A percentile compares a stretch with the other conserved stretches of the same genome.
These are phyloP conservation scores for Chlamydomonas sphaeroides DNA, from an alignment of 139 green algal species.

Conservation along the genomic window DNA sequence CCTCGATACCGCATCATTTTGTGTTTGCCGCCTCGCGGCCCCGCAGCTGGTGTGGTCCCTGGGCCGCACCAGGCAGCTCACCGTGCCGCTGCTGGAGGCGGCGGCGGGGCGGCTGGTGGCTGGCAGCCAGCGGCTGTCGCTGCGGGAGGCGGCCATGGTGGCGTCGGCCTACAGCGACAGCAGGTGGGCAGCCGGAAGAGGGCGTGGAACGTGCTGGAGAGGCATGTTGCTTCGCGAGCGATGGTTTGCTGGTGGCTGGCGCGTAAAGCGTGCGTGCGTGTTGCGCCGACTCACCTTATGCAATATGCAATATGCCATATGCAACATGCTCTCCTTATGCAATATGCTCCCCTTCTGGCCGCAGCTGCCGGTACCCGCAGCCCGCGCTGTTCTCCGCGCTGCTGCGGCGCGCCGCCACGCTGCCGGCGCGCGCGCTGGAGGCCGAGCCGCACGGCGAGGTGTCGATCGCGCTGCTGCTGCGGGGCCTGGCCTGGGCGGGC, in stretches of 20 bases:
- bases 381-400: conserved; percentile 6
- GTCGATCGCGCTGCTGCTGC: conserved; percentile 23
- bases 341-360: not conserved
- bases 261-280: no score
- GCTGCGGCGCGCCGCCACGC: not conserved
- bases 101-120: not conserved
- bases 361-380: not conserved
- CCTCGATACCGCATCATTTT: no score
- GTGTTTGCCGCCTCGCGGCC: no score
- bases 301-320: no score
- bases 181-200: no score
- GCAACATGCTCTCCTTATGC: no score
- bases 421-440: not conserved
- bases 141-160: conserved; percentile 39
- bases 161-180: conserved; percentile 7
- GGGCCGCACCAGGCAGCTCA: not conserved
- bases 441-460: conserved; percentile 8
- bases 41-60: conserved; percentile 30
- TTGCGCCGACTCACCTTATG: no score
- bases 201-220: no score
- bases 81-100: not conserved
- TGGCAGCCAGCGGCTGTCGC: conserved; percentile 6
- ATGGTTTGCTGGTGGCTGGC: no score
- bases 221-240: no score
- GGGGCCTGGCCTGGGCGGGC: conserved; percentile 24